Percentiles rank a stretch among this genome's conserved stretches.
Conservation (phyloP, 305 asterid species). For the Striga hermonthica region DNA sequence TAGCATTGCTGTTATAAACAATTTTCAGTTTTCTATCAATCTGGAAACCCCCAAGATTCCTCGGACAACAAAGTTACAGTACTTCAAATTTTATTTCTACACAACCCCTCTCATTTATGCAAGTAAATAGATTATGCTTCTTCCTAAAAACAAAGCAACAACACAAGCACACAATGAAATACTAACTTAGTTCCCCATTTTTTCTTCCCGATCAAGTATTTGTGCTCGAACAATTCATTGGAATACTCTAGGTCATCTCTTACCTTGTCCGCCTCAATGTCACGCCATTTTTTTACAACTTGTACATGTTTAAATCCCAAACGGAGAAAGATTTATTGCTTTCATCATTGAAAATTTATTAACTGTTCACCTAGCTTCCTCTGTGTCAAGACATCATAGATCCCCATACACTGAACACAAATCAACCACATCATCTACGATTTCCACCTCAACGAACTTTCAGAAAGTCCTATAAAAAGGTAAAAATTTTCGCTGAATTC, state of each 20-base stretch:
- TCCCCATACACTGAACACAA: slow-evolving; percentile 15
- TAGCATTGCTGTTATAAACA: slow-evolving; percentile 9
- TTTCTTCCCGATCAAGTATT: no score
- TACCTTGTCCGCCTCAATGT: neutral
- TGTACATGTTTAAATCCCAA: slow-evolving; percentile 8
- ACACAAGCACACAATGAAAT: slow-evolving; percentile 8
- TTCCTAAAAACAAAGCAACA: slow-evolving; percentile 12
- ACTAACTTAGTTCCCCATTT: slow-evolving; percentile 16
- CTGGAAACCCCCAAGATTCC: slow-evolving; percentile 6
- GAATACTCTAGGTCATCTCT: neutral
- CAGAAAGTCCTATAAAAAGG: slow-evolving; percentile 6
- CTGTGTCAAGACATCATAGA: no score
- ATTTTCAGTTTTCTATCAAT: neutral
- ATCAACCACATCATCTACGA: neutral
- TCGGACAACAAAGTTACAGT: slow-evolving; percentile 1
- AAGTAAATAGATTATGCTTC: neutral
- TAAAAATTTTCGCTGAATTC: slow-evolving; percentile 16
- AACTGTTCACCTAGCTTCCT: no score
- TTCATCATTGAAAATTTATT: no score
- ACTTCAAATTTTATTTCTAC: no score
- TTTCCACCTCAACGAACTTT: neutral
- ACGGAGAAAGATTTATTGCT: no score
- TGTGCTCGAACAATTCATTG: neutral
- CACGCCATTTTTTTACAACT: slow-evolving; percentile 3
- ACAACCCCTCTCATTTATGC: no score